Evolutionary conservation across 805 yeast genomes (phyloP), one percentile per base, ranked within the genome.

Genomic region (Cyberlindnera misumaiensis): DNA sequence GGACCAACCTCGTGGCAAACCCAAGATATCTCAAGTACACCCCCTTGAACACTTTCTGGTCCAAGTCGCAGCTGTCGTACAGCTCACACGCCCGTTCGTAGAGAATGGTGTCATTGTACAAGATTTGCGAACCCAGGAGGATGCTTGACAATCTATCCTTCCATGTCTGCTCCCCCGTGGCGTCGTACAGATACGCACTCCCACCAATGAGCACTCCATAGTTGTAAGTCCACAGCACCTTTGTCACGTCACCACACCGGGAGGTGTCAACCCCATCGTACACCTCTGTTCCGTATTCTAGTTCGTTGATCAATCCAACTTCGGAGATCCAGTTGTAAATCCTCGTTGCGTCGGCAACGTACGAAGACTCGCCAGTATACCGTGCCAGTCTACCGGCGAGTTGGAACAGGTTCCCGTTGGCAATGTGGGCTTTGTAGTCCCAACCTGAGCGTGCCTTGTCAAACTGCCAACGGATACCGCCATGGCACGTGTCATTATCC

Each of bases 11-110:
- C 1, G 89, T 75, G 1, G 95, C 78, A 39, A 73, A 62, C 3
- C 88, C 93, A 56, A 89, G 58, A 55, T 79, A 80, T 44, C 96
- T 69, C 4, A 87, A 56, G 53, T 85, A 75, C 51, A 83, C 82
- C 3, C 94, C 95, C 66, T 84, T 86, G 70, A 90, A 90, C 28
- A 93, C 76, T 41, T 93, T 72, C 68, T 89, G 95, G 67, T 90
- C 97, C 36, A 75, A 78, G 59, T 84, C 74, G 67, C 97, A 90
- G 10, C 53, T 55, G 31, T 64, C 57, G 11, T 57, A 55, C 11
- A 69, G 68, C 67, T 84, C 94, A 63, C 97, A 90, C 1, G 95
- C 90, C 13, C 85, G 80, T 60, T 90, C 97, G 52, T 73, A 84
- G 72, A 86, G 67, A 38, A 86, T 66, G 20, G 67, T 61, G 35